Conservation (phyloP, 768 basidiomycete genomes). For the Ephemerocybe angulata region DNA sequence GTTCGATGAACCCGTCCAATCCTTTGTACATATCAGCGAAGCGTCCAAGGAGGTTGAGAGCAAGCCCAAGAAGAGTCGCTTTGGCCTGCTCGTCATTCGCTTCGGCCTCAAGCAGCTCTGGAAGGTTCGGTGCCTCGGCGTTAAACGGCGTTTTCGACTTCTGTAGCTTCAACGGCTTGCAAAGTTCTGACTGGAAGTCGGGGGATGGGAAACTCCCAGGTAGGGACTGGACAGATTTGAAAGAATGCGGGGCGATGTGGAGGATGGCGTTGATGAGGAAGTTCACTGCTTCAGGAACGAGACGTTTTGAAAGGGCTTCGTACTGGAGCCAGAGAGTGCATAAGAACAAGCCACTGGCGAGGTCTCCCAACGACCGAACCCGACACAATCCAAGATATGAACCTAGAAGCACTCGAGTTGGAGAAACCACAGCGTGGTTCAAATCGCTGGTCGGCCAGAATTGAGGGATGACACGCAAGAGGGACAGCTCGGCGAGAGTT, state of each 20-base stretch:
- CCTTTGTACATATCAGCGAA: conserved; percentile 77
- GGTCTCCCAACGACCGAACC: conserved; percentile 68
- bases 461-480: conserved; percentile 76
- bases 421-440: conserved; percentile 84
- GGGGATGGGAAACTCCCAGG: conserved; percentile 72
- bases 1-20: conserved; percentile 79
- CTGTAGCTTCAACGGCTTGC: conserved; percentile 37
- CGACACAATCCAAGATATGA: conserved; percentile 86
- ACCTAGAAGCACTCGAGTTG: conserved; percentile 83
- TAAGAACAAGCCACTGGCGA: conserved; percentile 85
- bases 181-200: conserved; percentile 57
- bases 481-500: conserved; percentile 70
- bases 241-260: conserved; percentile 67
- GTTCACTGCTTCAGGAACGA: conserved; percentile 86
- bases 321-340: conserved; percentile 83
- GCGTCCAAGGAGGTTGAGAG: conserved; percentile 59
- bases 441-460: conserved; percentile 96
- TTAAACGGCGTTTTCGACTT: conserved; percentile 39
- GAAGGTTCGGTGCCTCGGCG: conserved; percentile 45
- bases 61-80: conserved; percentile 61
- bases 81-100: conserved; percentile 61
- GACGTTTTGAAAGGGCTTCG: conserved; percentile 77
- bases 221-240: conserved; percentile 40
- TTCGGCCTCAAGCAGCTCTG: conserved; percentile 34
- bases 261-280: conserved; percentile 71